A percentile compares a stretch with the other conserved stretches of the same genome.
phyloP scores from a whole-genome alignment of 2,329 filamentous ascomycete genomes.

The Phyllosticta citrichinensis region DNA sequence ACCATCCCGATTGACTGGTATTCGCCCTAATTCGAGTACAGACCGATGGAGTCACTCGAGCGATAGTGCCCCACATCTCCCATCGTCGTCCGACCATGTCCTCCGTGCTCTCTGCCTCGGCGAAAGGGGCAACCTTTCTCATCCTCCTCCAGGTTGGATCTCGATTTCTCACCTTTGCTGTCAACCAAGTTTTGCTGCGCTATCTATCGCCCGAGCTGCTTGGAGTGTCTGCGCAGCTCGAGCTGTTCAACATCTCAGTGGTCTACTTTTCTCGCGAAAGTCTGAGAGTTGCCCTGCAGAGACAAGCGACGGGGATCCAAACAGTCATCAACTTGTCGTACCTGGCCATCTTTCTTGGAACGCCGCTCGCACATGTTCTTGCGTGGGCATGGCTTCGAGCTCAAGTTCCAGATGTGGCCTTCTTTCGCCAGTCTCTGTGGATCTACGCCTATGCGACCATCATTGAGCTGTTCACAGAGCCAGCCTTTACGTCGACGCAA shows the following conservation, averaged over 20 bases:
- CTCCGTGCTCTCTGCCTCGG: slow-evolving; percentile 35
- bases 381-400: slow-evolving; percentile 57
- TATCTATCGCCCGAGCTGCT: slow-evolving; percentile 78
- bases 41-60: not conserved
- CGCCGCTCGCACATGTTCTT: slow-evolving; percentile 53
- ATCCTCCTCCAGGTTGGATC: slow-evolving; percentile 82
- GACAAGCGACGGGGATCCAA: slow-evolving; percentile 56
- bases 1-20: not conserved
- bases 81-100: not conserved
- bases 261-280: slow-evolving; percentile 91
- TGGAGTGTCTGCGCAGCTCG: slow-evolving; percentile 78
- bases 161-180: slow-evolving; percentile 77
- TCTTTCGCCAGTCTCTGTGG: slow-evolving; percentile 47
- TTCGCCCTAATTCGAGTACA: not conserved
- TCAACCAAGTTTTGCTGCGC: slow-evolving; percentile 84
- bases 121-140: slow-evolving; percentile 71
- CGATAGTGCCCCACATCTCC: slow-evolving; percentile 12
- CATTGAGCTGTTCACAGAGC: slow-evolving; percentile 75
- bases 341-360: slow-evolving; percentile 60
- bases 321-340: slow-evolving; percentile 83
- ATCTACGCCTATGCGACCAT: slow-evolving; percentile 49
- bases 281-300: slow-evolving; percentile 80
- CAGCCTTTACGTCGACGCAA: slow-evolving; percentile 80
- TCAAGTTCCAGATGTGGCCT: slow-evolving; percentile 47
- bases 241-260: slow-evolving; percentile 86